A percentile compares a stretch with the other conserved stretches of the same genome.
phyloP scores from a whole-genome alignment of 345 rosid genomes.

The Salix arbutifolia region DNA sequence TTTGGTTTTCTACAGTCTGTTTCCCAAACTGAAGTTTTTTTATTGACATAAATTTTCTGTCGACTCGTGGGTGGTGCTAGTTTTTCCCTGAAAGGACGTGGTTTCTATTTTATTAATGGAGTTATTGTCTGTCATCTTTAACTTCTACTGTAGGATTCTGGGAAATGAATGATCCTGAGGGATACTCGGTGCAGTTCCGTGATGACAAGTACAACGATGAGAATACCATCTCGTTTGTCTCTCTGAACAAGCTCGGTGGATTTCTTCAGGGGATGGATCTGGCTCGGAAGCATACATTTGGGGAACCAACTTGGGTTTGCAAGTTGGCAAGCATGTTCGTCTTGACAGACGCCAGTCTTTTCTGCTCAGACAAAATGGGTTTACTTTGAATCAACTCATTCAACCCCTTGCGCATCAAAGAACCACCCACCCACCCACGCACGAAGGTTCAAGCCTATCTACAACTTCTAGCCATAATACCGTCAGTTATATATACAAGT shows the following conservation, averaged over 20 bases:
- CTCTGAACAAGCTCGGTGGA: slow-evolving; percentile 88
- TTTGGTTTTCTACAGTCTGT: no score
- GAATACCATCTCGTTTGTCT: slow-evolving; percentile 72
- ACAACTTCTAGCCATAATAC: no score
- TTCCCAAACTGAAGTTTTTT: no score
- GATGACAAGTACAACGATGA: no score
- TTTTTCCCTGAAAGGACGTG: not conserved
- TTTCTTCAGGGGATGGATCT: slow-evolving; percentile 95
- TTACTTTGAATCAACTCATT: no score
- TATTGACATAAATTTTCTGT: not conserved
- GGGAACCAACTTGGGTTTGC: slow-evolving; percentile 2
- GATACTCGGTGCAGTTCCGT: slow-evolving; percentile 94
- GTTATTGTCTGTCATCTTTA: not conserved
- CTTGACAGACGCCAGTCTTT: no score
- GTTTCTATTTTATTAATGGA: not conserved
- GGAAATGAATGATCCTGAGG: slow-evolving; percentile 99
- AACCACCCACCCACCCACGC: no score
- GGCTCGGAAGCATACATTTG: slow-evolving; percentile 89
- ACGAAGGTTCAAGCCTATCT: no score
- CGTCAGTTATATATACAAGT: no score
- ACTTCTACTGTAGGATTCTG: slow-evolving; percentile 63
- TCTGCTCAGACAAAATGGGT: no score
- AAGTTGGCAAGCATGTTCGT: no score
- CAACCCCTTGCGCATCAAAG: no score
- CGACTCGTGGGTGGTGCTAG: not conserved